A percentile compares a stretch with the other conserved stretches of the same genome.
Evolutionary conservation across 352 stramenopile species (phyloP).

Genomic region (Globisporangium nunn): DNA sequence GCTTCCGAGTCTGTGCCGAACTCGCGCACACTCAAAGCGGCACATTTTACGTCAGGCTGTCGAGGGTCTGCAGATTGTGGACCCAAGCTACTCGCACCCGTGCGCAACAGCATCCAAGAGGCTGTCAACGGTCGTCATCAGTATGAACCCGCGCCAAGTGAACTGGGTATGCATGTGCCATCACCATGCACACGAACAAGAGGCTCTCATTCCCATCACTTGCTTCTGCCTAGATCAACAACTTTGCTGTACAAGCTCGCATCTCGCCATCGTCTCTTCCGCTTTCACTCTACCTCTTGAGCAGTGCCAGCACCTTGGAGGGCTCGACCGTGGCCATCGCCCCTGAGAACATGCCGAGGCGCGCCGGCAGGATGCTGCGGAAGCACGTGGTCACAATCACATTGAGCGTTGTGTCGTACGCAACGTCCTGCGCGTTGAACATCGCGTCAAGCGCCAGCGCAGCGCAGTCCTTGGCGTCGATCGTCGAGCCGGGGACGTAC

Average conservation of each 20-base stretch:
- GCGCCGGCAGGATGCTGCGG: slow-evolving; percentile 25
- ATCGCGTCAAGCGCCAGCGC: slow-evolving; percentile 44
- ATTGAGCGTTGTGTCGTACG: slow-evolving; percentile 43
- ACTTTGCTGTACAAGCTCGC: not conserved
- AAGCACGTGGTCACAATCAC: slow-evolving; percentile 25
- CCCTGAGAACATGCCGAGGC: slow-evolving; percentile 27
- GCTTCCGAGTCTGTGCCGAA: no score
- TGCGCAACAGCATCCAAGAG: no score
- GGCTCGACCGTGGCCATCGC: slow-evolving; percentile 28
- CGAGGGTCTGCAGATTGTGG: no score
- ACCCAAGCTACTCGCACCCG: no score
- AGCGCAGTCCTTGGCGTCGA: slow-evolving; percentile 34
- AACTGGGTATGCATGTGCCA: no score
- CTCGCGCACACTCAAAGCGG: no score
- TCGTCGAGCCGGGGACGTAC: slow-evolving; percentile 25
- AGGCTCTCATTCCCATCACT: not conserved
- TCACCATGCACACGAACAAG: not conserved
- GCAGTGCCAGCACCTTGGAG: slow-evolving; percentile 18
- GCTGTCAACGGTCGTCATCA: no score
- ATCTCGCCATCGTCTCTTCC: not conserved
- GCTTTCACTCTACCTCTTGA: slow-evolving; percentile 15
- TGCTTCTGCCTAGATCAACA: not conserved
- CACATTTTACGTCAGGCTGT: no score
- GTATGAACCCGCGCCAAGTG: not conserved
- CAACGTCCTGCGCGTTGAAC: slow-evolving; percentile 36